A percentile compares a stretch with the other conserved stretches of the same genome.
These are phyloP conservation scores for Eucalyptus fibrosa DNA, from an alignment of 345 rosid species.

Conservation along the genomic window DNA sequence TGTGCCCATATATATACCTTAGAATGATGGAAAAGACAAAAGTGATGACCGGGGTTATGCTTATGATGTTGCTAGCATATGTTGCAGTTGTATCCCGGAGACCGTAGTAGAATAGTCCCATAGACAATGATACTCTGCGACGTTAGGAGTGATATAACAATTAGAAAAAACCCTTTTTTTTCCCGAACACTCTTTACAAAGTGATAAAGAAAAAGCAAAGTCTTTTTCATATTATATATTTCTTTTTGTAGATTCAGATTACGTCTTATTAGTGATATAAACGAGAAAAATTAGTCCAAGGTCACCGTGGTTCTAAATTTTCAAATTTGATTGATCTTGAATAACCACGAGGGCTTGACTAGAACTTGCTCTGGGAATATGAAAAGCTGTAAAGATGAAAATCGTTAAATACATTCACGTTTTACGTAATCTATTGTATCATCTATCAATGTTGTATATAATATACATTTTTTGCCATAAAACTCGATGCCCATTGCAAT, in stretches of 20 bases:
- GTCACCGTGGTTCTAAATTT: not conserved
- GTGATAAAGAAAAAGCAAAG: not conserved
- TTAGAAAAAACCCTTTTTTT: not conserved
- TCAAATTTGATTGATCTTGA: not conserved
- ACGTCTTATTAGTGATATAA: rapidly evolving
- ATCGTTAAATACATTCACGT: not conserved
- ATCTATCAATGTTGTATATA: not conserved
- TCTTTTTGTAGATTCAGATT: not conserved
- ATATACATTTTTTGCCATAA: not conserved
- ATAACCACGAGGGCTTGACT: not conserved
- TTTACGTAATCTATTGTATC: not conserved
- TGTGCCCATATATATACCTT: slow-evolving; percentile 1
- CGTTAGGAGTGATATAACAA: not conserved
- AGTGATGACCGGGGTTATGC: slow-evolving; percentile 25
- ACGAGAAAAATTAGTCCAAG: not conserved
- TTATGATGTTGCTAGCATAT: slow-evolving; percentile 25
- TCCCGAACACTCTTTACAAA: not conserved
- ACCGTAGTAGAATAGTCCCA: slow-evolving; percentile 35
- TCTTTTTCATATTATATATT: not conserved
- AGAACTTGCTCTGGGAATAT: not conserved
- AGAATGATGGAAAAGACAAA: slow-evolving; percentile 15
- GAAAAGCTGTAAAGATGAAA: not conserved
- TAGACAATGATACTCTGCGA: slow-evolving; percentile 20
- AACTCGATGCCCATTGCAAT: not conserved
- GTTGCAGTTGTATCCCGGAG: slow-evolving; percentile 33